These are phyloP conservation scores for Panicum hallii DNA, from an alignment of 202 grass and related monocot genomes.

Conservation along the genomic window DNA sequence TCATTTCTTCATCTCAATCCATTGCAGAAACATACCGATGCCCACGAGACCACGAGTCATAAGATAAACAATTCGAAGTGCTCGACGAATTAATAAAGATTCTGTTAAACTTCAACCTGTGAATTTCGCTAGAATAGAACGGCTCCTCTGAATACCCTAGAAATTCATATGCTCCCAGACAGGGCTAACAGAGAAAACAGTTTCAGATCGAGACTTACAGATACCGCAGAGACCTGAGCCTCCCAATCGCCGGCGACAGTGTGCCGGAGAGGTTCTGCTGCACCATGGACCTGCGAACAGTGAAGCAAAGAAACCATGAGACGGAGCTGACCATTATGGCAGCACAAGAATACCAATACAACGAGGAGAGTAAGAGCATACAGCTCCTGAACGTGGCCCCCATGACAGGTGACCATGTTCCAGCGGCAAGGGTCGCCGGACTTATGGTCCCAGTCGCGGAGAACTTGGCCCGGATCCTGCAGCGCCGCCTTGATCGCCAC, in stretches of 20 bases:
- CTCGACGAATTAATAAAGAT: background rate
- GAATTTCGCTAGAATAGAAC: background rate
- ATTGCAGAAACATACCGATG: background rate
- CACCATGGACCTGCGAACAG: constrained; percentile 52
- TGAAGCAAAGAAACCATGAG: constrained; percentile 8
- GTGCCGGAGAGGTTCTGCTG: constrained; percentile 65
- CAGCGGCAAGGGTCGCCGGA: constrained; percentile 73
- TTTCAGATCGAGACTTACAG: constrained; percentile 52
- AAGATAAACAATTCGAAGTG: background rate
- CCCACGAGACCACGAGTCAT: background rate
- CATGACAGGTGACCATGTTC: constrained; percentile 64
- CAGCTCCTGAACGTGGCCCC: constrained; percentile 59
- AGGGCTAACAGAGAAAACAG: background rate
- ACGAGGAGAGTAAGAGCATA: constrained; percentile 20
- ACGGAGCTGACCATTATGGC: background rate
- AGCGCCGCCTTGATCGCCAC: constrained; percentile 66
- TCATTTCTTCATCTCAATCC: background rate
- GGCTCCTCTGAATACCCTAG: background rate
- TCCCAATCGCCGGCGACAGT: constrained; percentile 69
- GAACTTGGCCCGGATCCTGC: constrained; percentile 52
- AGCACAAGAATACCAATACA: background rate
- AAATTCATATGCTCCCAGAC: background rate
- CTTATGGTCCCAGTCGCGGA: constrained; percentile 67
- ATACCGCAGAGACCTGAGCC: constrained; percentile 53
- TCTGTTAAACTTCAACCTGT: background rate